Evolutionary conservation across 371 early-diverging fungal genomes (phyloP).

Genomic region (Syncephalastrum racemosum): DNA sequence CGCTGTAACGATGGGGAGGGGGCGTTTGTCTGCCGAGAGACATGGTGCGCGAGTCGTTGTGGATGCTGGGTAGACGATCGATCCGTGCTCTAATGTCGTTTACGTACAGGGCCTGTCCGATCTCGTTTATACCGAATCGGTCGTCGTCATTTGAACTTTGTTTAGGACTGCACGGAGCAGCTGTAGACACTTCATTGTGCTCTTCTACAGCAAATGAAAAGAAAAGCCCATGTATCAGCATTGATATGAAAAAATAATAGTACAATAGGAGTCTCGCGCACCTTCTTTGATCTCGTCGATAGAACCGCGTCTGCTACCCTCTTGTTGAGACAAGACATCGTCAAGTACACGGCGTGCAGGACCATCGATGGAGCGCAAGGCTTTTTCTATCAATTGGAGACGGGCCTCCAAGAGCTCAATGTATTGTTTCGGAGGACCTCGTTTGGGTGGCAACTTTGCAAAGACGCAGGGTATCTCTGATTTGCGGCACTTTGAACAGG

Average conservation of each 20-base stretch:
- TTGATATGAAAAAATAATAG: background rate
- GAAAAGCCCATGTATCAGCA: background rate
- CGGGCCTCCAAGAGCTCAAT: slow-evolving; percentile 47
- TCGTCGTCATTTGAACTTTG: slow-evolving; percentile 13
- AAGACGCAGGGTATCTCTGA: slow-evolving; percentile 42
- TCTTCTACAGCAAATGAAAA: background rate
- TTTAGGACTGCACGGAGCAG: slow-evolving; percentile 28
- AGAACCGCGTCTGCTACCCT: too few species aligned
- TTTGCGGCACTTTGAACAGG: slow-evolving; percentile 44
- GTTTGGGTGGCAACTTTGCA: slow-evolving; percentile 43
- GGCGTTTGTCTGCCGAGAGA: slow-evolving; percentile 3
- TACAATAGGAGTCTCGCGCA: background rate
- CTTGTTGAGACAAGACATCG: slow-evolving; percentile 15
- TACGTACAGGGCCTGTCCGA: slow-evolving; percentile 46
- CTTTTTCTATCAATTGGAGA: slow-evolving; percentile 45
- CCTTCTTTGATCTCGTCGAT: slow-evolving; percentile 8
- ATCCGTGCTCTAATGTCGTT: slow-evolving; percentile 28
- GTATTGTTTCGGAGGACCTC: slow-evolving; percentile 50
- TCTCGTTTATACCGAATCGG: slow-evolving; percentile 38
- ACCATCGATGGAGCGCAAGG: slow-evolving; percentile 32
- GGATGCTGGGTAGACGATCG: slow-evolving; percentile 29
- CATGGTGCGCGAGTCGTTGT: background rate
- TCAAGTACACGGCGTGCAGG: slow-evolving; percentile 29
- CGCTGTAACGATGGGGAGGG: background rate
- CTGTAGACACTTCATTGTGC: slow-evolving; percentile 14